Evolutionary conservation across 2,329 filamentous ascomycete species (phyloP).

Genomic region (Trichoderma sp.): DNA sequence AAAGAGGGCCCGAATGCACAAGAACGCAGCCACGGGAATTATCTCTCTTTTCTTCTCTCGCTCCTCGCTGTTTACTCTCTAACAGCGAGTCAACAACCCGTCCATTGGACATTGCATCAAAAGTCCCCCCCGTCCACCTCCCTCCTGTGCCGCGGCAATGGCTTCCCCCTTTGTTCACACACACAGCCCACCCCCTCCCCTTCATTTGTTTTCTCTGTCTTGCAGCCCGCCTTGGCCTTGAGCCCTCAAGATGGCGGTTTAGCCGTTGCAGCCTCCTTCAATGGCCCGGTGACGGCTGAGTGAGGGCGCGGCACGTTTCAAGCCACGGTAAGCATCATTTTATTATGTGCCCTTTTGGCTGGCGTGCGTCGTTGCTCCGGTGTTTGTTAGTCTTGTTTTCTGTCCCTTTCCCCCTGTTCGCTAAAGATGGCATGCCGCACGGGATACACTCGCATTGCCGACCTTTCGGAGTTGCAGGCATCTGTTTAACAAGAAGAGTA

Average conservation of each 20-base stretch:
- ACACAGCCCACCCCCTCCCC: neutral
- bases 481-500: neutral
- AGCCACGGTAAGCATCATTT: neutral
- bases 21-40: neutral
- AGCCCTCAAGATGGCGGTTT: neutral
- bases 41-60: neutral
- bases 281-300: neutral
- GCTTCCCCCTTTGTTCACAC: neutral
- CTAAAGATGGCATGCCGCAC: neutral
- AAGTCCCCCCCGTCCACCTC: neutral
- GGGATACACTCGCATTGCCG: neutral
- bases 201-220: neutral
- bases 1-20: neutral
- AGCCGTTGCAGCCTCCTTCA: neutral
- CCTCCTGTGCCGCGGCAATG: neutral
- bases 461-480: neutral
- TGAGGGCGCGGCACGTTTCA: neutral
- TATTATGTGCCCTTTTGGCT: neutral
- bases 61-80: neutral
- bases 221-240: neutral
- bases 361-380: neutral
- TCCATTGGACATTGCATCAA: neutral
- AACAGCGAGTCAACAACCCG: neutral
- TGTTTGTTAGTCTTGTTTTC: neutral
- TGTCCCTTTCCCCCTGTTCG: neutral